Conservation (phyloP, 306 rosid species). For the Gastrolobium bilobum region DNA sequence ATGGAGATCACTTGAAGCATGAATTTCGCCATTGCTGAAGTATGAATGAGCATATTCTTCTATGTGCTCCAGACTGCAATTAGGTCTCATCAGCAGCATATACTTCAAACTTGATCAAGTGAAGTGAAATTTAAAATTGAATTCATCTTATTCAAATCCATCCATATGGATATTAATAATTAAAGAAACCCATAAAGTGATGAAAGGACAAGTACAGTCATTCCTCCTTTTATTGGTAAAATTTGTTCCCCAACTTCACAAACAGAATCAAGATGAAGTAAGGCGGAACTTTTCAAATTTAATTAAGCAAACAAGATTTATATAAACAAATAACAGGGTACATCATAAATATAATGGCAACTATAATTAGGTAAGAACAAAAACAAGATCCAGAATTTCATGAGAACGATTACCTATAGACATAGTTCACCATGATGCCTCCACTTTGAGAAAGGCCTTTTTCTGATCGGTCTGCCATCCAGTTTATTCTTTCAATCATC, state of each 20-base stretch:
- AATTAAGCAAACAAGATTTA: slow-evolving; percentile 12
- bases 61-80: slow-evolving; percentile 78
- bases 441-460: slow-evolving; percentile 91
- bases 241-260: slow-evolving; percentile 20
- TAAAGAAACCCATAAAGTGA: slow-evolving; percentile 9
- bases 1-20: slow-evolving; percentile 69
- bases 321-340: slow-evolving; percentile 21
- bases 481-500: slow-evolving; percentile 91
- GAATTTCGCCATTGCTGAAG: slow-evolving; percentile 76
- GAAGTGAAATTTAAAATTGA: slow-evolving; percentile 27
- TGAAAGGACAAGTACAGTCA: slow-evolving; percentile 24
- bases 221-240: slow-evolving; percentile 32
- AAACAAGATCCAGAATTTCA: slow-evolving; percentile 35
- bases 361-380: slow-evolving; percentile 4
- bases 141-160: slow-evolving; percentile 33
- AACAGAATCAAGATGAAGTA: slow-evolving; percentile 26
- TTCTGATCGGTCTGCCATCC: slow-evolving; percentile 92
- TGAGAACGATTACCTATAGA: slow-evolving; percentile 69
- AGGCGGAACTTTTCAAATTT: slow-evolving; percentile 12
- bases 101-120: slow-evolving; percentile 40
- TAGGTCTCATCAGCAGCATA: slow-evolving; percentile 34
- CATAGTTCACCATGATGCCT: slow-evolving; percentile 95
- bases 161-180: slow-evolving; percentile 29
- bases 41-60: slow-evolving; percentile 88
- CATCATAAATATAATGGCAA: slow-evolving; percentile 14